Percentiles rank a stretch among this genome's conserved stretches.
Conservation (phyloP, 1,139 yeast genomes). For the Candida sp. region DNA sequence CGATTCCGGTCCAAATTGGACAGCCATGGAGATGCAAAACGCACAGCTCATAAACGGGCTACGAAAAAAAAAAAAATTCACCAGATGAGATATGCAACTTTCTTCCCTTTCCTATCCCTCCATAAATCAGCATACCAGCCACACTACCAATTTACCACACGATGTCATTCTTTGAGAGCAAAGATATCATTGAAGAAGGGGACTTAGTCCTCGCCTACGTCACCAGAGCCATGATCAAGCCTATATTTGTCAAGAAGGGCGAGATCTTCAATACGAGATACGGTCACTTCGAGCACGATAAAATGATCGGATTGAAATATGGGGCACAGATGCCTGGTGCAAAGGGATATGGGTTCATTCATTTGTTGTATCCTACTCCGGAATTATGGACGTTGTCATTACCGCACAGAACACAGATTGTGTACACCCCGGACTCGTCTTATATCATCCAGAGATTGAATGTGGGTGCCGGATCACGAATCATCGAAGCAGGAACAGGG, state of each 20-base stretch:
- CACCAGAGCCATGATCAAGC: slow-evolving; percentile 79
- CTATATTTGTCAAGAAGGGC: slow-evolving; percentile 64
- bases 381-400: slow-evolving; percentile 95
- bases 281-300: slow-evolving; percentile 83
- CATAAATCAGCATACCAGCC: background rate
- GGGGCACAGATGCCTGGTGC: slow-evolving; percentile 89
- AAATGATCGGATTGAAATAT: slow-evolving; percentile 80
- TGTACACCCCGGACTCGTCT: slow-evolving; percentile 94
- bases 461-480: slow-evolving; percentile 74
- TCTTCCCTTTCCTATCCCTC: background rate
- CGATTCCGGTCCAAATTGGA: background rate
- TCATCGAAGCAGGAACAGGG: slow-evolving; percentile 98
- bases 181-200: slow-evolving; percentile 72
- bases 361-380: slow-evolving; percentile 89
- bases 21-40: background rate
- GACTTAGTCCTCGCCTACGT: slow-evolving; percentile 88
- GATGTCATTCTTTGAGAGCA: slow-evolving; percentile 54
- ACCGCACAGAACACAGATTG: slow-evolving; percentile 98
- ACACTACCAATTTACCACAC: background rate
- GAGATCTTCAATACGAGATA: slow-evolving; percentile 79
- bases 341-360: slow-evolving; percentile 85
- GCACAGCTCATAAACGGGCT: background rate
- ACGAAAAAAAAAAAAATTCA: slow-evolving; percentile 4
- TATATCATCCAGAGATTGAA: slow-evolving; percentile 84
- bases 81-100: slow-evolving; percentile 4